Evolutionary conservation across 1,139 yeast species (phyloP), one percentile per base, ranked within the genome.

Genomic region (Sugiyamaella grinbergsii): DNA sequence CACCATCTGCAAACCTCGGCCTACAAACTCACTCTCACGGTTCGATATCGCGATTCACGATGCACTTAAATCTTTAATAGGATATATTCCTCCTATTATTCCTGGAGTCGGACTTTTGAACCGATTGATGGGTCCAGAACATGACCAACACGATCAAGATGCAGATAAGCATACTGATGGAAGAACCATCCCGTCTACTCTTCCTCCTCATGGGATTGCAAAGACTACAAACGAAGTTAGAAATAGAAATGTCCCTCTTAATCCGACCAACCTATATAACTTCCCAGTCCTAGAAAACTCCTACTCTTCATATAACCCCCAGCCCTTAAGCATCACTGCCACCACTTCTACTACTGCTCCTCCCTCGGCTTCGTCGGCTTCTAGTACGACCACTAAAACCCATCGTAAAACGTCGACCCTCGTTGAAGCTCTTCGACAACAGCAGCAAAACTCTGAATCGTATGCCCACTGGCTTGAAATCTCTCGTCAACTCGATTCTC

Each of bases 391-490:
- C 5, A 11, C 33, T 15, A 29, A 19, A 15, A 33, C 20, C 15
- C 32, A 13, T 7, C 39, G 42, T 6, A 43, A 43, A 36, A 15
- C 42, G 2, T 43, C 41, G 2, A 18, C 22, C 2, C 39, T 43
- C 5, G 42, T 57, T 15, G 45, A 53, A 22, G 43, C 45, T 16
- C 51, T 58, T 15, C 42, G 38, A 31, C 37, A 50, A 44, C 51
- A 52, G 16, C 66, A 58, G 46, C 50, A 52, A 13, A 34, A 75
- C 50, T 74, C 79, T 1, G 74, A 78, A 3, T 79, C 85, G 1
- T 91, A 87, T 64, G 70, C 73, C 8, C 80, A 81, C 46, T 93
- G 97, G 97, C 72, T 78, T 37, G 77, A 75, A 0, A 76, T 81
- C 0, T 82, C 94, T 6, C 65, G 75, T 22, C 67, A 79, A 54